Percentiles rank a stretch among this genome's conserved stretches.
These are phyloP conservation scores for Phytophthora citricola DNA, from an alignment of 352 stramenopile genomes.

Conservation along the genomic window DNA sequence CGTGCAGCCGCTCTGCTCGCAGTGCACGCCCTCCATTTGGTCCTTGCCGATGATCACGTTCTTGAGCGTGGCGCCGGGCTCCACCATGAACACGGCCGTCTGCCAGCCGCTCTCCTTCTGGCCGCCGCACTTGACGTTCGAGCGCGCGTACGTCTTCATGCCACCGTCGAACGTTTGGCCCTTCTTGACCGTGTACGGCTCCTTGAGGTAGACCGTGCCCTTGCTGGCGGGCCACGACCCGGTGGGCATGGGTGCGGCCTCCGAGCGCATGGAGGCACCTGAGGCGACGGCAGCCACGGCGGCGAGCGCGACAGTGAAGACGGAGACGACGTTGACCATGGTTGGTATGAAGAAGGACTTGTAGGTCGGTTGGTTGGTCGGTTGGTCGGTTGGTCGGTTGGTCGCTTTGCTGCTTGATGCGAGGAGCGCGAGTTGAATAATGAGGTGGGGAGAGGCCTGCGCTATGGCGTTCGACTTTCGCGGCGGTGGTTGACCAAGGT, in stretches of 20 bases:
- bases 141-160: slow-evolving; percentile 62
- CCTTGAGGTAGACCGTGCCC: slow-evolving; percentile 21
- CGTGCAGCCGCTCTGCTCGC: slow-evolving; percentile 27
- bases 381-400: slow-evolving; percentile 10
- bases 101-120: slow-evolving; percentile 24
- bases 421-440: slow-evolving; percentile 20
- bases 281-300: slow-evolving; percentile 17
- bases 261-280: slow-evolving; percentile 17
- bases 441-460: not conserved
- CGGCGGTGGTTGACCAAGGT: not conserved
- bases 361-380: not conserved
- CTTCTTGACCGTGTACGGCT: slow-evolving; percentile 37
- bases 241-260: slow-evolving; percentile 25
- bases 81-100: slow-evolving; percentile 33
- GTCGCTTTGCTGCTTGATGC: slow-evolving; percentile 5
- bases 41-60: too few relatives aligned
- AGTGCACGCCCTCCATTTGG: slow-evolving; percentile 2
- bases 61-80: slow-evolving; percentile 3
- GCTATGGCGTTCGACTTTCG: not conserved
- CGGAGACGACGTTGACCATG: slow-evolving; percentile 22
- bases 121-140: slow-evolving; percentile 40
- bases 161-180: slow-evolving; percentile 45
- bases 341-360: not conserved
- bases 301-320: slow-evolving; percentile 10
- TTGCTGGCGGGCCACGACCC: slow-evolving; percentile 33